Evolutionary conservation across 2,329 filamentous ascomycete species (phyloP), one percentile per base, ranked within the genome.

Genomic region (Ascochyta viciae-villosae): DNA sequence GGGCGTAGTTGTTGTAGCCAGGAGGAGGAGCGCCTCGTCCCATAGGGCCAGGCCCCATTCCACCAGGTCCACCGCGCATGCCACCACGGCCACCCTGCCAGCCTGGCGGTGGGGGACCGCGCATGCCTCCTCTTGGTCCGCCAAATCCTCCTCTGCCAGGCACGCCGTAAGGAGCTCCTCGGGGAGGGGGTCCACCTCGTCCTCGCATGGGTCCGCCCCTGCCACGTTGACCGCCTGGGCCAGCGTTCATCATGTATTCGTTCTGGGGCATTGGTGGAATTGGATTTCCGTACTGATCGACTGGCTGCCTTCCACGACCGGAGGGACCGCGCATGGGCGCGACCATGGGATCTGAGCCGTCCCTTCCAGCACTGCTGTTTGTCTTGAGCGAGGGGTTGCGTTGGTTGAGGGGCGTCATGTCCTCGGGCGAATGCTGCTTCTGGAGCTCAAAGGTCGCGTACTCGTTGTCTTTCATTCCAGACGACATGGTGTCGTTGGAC

Each of bases 381-480:
- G 83, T 85, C 63, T 81, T 80, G 35, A 88, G 82, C 16, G 84
- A 85, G 3, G 87, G 86, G 50, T 86, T 87, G 46, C 83, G 80
- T 7, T 85, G 81, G 16, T 90, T 93, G 55, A 92, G 77, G 0
- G 90, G 90, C 15, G 89, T 84, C 51, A 84, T 84, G 72, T 92
- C 90, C 62, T 92, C 90, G 41, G 71, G 65, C 35, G 85, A 84
- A 29, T 87, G 83, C 64, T 83, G 85, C 67, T 84, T 85, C 57
- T 81, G 78, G 54, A 77, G 68, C 63, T 92, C 89, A 63, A 87
- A 92, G 0, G 88, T 81, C 3, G 87, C 84, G 72, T 89, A 87
- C 12, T 81, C 79, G 12, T 81, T 78, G 2, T 76, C 72, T 26
- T 79, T 80, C 46, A 81, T 77, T 5, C 77, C 83, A 31, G 85